Evolutionary conservation across 2,329 filamentous ascomycete species (phyloP).

Genomic region (Exophiala phaeomuriformis): DNA sequence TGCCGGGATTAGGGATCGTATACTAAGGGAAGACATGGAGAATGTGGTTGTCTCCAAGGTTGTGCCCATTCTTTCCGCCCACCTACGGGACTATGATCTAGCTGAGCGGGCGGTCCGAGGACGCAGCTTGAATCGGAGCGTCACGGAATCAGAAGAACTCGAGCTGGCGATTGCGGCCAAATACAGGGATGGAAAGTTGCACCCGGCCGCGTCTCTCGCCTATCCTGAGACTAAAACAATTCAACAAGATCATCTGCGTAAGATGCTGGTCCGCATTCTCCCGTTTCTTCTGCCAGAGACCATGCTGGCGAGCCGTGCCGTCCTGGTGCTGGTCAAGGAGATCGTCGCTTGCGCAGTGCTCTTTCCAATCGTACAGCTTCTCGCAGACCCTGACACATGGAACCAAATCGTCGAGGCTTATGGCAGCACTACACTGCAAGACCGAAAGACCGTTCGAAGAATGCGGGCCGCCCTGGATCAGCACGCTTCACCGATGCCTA

Average conservation of each 20-base stretch:
- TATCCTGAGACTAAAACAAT: conserved; percentile 76
- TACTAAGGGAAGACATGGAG: conserved; percentile 72
- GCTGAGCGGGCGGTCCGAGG: conserved; percentile 83
- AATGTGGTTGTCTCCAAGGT: conserved; percentile 74
- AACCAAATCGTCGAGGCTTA: conserved; percentile 92
- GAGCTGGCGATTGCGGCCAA: conserved; percentile 93
- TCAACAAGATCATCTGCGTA: conserved; percentile 82
- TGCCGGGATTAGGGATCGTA: conserved; percentile 60
- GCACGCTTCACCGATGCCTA: conserved; percentile 76
- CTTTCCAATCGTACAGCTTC: conserved; percentile 66
- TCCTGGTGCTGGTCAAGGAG: conserved; percentile 74
- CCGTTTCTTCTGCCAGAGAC: conserved; percentile 66
- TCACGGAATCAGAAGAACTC: conserved; percentile 94
- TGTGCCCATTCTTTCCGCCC: conserved; percentile 78
- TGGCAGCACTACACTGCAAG: conserved; percentile 78
- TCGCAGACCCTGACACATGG: conserved; percentile 93
- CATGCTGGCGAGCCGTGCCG: conserved; percentile 71
- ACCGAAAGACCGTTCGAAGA: conserved; percentile 88
- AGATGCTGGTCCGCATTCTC: conserved; percentile 63
- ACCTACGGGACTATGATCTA: conserved; percentile 84
- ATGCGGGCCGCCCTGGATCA: conserved; percentile 87
- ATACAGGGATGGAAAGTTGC: conserved; percentile 80
- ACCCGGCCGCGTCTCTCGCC: conserved; percentile 73
- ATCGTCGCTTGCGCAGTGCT: conserved; percentile 90
- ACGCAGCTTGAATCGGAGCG: conserved; percentile 74